Evolutionary conservation across 208 protist species (phyloP).

Genomic region (Acanthamoeba healyi): DNA sequence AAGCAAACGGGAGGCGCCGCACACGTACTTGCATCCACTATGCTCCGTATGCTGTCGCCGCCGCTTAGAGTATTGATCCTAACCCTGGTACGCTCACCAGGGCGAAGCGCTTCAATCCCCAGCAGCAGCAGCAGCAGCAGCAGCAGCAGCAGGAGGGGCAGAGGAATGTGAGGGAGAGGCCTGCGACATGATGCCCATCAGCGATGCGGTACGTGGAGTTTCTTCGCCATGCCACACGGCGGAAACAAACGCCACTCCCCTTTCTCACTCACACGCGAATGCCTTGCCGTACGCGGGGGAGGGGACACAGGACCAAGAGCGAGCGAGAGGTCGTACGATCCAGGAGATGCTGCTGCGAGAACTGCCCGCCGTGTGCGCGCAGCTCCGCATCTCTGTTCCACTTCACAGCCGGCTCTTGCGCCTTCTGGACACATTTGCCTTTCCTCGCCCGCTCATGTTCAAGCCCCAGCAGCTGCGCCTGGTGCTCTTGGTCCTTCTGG

Average conservation of each 20-base stretch:
- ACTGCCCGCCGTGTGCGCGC: conserved; percentile 1
- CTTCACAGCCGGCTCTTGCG: background rate
- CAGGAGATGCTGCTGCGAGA: background rate
- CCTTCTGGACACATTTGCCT: background rate
- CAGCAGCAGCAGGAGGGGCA: too few species aligned
- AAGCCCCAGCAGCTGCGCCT: conserved; percentile 6
- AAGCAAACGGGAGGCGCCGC: background rate
- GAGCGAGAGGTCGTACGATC: background rate
- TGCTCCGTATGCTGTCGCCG: too few species aligned
- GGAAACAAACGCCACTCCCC: background rate
- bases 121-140: too few species aligned
- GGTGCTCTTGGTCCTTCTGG: background rate
- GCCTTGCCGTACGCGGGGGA: too few species aligned
- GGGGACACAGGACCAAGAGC: background rate
- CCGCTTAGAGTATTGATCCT: too few species aligned
- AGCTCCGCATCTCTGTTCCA: background rate
- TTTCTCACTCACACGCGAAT: background rate
- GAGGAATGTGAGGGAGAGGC: background rate
- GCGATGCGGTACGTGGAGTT: background rate
- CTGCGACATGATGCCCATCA: background rate
- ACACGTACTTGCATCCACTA: background rate
- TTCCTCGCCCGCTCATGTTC: background rate
- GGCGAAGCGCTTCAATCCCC: too few species aligned
- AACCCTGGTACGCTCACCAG: too few species aligned
- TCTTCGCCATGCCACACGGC: too few species aligned